phyloP scores from a whole-genome alignment of 306 rosid genomes.

The Lablab purpureus region DNA sequence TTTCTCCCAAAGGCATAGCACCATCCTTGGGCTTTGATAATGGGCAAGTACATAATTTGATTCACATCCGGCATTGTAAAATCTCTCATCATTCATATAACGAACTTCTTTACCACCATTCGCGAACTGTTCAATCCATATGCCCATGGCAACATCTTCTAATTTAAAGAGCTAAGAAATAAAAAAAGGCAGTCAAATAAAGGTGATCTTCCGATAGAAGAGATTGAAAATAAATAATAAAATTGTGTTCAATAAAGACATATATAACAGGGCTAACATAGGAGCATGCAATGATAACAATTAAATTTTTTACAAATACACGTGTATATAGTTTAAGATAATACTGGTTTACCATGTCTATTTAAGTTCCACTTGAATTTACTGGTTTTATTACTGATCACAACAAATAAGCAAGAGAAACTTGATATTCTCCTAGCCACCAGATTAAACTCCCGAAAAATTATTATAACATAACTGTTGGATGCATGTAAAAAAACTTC shows the following conservation, averaged over 20 bases:
- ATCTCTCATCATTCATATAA: slow-evolving; percentile 75
- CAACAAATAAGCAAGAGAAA: too few species aligned
- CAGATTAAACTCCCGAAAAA: too few species aligned
- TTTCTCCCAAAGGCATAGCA: slow-evolving; percentile 94
- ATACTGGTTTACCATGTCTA: not conserved
- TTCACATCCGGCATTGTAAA: slow-evolving; percentile 86
- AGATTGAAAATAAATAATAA: not conserved
- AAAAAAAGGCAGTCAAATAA: slow-evolving; percentile 3
- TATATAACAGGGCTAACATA: slow-evolving; percentile 4
- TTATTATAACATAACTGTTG: too few species aligned
- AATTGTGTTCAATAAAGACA: not conserved
- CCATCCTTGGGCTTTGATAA: slow-evolving; percentile 84
- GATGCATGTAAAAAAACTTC: too few species aligned
- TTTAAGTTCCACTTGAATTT: slow-evolving; percentile 37
- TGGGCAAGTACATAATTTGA: slow-evolving; percentile 81
- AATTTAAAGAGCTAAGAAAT: slow-evolving; percentile 77
- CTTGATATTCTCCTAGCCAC: too few species aligned
- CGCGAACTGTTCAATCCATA: slow-evolving; percentile 85
- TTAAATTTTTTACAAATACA: not conserved
- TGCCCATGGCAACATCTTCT: slow-evolving; percentile 98
- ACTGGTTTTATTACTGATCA: not conserved
- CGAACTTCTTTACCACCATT: slow-evolving; percentile 70
- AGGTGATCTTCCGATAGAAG: not conserved
- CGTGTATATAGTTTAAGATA: not conserved
- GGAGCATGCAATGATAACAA: slow-evolving; percentile 16